Evolutionary conservation across 176 grass and related monocot species (phyloP).

Genomic region (Saccharum spontaneum): DNA sequence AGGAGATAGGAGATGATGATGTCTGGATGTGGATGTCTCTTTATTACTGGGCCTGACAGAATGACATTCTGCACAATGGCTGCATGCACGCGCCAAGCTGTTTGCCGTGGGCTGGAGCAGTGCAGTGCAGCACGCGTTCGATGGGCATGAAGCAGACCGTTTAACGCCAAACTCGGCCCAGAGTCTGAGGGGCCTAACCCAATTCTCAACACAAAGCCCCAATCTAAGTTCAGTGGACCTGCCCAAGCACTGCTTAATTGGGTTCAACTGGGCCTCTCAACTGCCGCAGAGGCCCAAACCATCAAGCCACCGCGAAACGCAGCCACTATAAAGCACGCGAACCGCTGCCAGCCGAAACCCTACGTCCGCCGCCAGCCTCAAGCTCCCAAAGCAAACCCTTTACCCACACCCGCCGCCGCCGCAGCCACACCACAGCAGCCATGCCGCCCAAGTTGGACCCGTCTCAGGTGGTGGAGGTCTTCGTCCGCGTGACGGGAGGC

Average conservation of each 20-base stretch:
- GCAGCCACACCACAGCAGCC: constrained; percentile 12
- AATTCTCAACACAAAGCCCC: too few relatives aligned
- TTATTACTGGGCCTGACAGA: neutral
- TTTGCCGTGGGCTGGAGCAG: too few relatives aligned
- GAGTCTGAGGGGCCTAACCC: neutral
- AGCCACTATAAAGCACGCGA: constrained; percentile 28
- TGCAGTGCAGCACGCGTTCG: too few relatives aligned
- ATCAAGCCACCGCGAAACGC: neutral
- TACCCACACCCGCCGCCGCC: constrained; percentile 3
- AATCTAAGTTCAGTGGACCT: too few relatives aligned
- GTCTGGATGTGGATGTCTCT: neutral
- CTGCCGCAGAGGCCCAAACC: neutral
- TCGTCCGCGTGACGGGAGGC: constrained; percentile 87
- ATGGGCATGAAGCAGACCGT: neutral
- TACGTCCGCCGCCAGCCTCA: constrained; percentile 9
- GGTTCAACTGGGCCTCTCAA: neutral
- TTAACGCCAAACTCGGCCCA: neutral
- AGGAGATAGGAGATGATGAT: too few relatives aligned
- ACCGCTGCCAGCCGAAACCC: constrained; percentile 13
- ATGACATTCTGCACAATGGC: neutral
- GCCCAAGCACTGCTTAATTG: neutral
- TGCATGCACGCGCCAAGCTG: too few relatives aligned
- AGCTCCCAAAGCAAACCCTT: constrained; percentile 23
- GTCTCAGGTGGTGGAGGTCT: constrained; percentile 83
- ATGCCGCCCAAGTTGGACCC: constrained; percentile 89